A percentile compares a stretch with the other conserved stretches of the same genome.
Evolutionary conservation across 441 rosid genomes (phyloP).

Genomic region (Rhodomyrtus psidioides): DNA sequence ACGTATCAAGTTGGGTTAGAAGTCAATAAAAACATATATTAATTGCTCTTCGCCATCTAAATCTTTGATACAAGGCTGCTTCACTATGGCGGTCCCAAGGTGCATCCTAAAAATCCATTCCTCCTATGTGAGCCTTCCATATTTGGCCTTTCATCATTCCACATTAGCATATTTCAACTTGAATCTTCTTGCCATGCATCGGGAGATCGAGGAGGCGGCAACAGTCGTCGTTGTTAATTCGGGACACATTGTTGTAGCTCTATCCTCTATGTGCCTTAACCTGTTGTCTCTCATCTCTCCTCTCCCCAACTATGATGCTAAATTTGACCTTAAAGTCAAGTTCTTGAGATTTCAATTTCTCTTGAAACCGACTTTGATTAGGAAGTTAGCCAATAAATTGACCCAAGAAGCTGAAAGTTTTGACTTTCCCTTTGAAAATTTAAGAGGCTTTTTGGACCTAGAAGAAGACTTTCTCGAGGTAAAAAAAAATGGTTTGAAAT

Average conservation of each 20-base stretch:
- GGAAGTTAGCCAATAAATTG: neutral
- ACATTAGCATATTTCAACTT: neutral
- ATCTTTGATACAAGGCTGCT: fast-evolving
- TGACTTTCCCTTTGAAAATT: neutral
- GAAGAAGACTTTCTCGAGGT: neutral
- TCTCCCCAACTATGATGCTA: neutral
- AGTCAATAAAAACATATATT: neutral
- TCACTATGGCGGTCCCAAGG: fast-evolving
- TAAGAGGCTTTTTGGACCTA: neutral
- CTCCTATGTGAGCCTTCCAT: neutral
- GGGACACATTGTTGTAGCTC: neutral
- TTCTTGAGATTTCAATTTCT: neutral
- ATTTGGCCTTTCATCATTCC: neutral
- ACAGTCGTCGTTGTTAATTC: neutral
- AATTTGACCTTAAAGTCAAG: neutral
- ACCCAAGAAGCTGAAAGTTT: neutral
- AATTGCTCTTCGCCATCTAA: neutral
- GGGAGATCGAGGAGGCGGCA: neutral
- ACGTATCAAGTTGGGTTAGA: neutral
- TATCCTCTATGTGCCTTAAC: neutral
- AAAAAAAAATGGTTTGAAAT: neutral
- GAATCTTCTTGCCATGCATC: neutral
- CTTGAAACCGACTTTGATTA: neutral
- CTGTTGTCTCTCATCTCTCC: neutral
- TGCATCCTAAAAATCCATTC: neutral